Evolutionary conservation across 805 yeast species (phyloP).

Genomic region (Barnettozyma salicaria): DNA sequence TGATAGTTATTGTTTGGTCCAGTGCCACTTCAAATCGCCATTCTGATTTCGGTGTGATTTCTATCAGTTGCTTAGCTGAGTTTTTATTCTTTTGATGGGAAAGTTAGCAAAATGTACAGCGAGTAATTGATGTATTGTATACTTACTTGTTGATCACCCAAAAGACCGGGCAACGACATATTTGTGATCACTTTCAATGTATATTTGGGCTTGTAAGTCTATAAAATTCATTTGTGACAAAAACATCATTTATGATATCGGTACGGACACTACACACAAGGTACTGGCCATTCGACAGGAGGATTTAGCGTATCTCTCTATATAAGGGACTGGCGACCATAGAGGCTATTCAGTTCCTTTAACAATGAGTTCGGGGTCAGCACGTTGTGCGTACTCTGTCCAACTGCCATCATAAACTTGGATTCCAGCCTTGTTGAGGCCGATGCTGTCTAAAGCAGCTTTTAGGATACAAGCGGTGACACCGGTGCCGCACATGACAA

Average conservation of each 20-base stretch:
- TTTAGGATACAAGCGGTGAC: slow-evolving; percentile 89
- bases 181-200: background rate
- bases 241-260: background rate
- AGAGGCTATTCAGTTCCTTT: slow-evolving; percentile 30
- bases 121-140: background rate
- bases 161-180: slow-evolving; percentile 11
- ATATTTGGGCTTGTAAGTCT: too few species aligned
- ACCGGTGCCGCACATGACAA: slow-evolving; percentile 94
- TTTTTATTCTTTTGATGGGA: slow-evolving; percentile 2
- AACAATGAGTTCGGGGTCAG: slow-evolving; percentile 48
- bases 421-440: slow-evolving; percentile 38
- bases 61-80: slow-evolving; percentile 12
- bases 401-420: slow-evolving; percentile 82
- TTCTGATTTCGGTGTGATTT: slow-evolving; percentile 40
- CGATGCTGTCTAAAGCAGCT: slow-evolving; percentile 60
- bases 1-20: slow-evolving; percentile 44
- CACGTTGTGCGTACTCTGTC: slow-evolving; percentile 84
- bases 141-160: slow-evolving; percentile 3
- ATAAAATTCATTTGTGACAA: background rate
- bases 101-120: slow-evolving; percentile 1
- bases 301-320: too few species aligned
- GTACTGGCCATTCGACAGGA: background rate
- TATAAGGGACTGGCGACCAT: too few species aligned
- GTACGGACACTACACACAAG: slow-evolving; percentile 2
- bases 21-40: slow-evolving; percentile 72